phyloP scores from a whole-genome alignment of 805 yeast genomes.

The Saccharomycopsis fodiens region DNA sequence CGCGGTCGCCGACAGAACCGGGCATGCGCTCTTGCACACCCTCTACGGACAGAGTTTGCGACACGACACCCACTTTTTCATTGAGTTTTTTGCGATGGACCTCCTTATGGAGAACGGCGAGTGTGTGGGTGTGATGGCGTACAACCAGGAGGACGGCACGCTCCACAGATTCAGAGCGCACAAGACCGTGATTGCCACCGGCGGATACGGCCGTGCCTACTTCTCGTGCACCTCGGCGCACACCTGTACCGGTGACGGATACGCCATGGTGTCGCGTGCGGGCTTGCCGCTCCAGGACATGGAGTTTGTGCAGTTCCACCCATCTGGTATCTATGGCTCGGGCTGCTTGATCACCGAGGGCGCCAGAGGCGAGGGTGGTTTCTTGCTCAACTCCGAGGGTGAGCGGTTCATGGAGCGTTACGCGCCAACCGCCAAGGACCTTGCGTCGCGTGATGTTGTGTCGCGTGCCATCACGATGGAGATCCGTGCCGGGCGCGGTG shows the following conservation, averaged over 20 bases:
- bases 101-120: conserved; percentile 90
- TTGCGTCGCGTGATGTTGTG: conserved; percentile 97
- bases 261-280: conserved; percentile 97
- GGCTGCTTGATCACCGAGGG: conserved; percentile 99
- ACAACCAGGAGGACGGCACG: conserved; percentile 98
- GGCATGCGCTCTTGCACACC: conserved; percentile 94
- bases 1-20: conserved; percentile 99
- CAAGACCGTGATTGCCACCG: conserved; percentile 94
- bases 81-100: conserved; percentile 94
- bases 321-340: conserved; percentile 98
- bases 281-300: conserved; percentile 96
- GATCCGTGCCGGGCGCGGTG: conserved; percentile 98
- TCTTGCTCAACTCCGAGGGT: conserved; percentile 91
- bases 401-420: conserved; percentile 99
- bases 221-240: conserved; percentile 99
- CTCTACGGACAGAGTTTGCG: conserved; percentile 93
- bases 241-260: conserved; percentile 99
- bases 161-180: conserved; percentile 96
- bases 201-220: conserved; percentile 98
- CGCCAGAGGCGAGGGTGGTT: conserved; percentile 99
- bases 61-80: conserved; percentile 96
- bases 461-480: conserved; percentile 98
- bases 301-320: conserved; percentile 98
- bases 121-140: conserved; percentile 95
- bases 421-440: conserved; percentile 97